phyloP scores from a whole-genome alignment of 2,329 filamentous ascomycete species.

The Nemania sp. region DNA sequence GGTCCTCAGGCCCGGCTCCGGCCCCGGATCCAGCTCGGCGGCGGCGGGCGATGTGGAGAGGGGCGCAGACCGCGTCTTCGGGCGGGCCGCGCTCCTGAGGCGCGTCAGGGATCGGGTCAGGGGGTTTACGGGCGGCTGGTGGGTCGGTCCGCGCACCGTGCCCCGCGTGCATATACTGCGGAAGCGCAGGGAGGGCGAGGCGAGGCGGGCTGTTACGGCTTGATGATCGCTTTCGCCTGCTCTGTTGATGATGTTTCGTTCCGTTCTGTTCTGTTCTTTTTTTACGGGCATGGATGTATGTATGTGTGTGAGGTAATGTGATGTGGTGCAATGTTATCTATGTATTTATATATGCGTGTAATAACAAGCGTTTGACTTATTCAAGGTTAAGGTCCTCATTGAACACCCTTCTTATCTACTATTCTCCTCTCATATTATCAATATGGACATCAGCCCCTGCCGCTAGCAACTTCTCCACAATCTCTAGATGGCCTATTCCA shows the following conservation, averaged over 20 bases:
- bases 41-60: constrained; percentile 30
- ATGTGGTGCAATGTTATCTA: constrained; percentile 2
- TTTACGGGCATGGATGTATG: no score
- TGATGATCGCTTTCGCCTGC: constrained; percentile 18
- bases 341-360: constrained; percentile 3
- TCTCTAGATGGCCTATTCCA: no score
- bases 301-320: no score
- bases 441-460: no score
- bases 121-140: constrained; percentile 62
- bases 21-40: constrained; percentile 6
- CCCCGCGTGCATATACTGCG: constrained; percentile 58
- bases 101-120: constrained; percentile 49
- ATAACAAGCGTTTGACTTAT: constrained; percentile 5
- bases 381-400: no score
- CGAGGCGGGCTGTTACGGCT: constrained; percentile 36
- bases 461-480: no score
- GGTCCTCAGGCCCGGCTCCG: constrained; percentile 53
- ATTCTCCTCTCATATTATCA: no score
- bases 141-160: constrained; percentile 65
- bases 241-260: not conserved
- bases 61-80: constrained; percentile 44
- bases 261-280: not conserved
- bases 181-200: constrained; percentile 38
- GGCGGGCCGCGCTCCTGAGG: constrained; percentile 49
- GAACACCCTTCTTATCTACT: no score